Evolutionary conservation across 306 rosid genomes (phyloP), one percentile per base, ranked within the genome.

Genomic region (Prinsepia uniflora): DNA sequence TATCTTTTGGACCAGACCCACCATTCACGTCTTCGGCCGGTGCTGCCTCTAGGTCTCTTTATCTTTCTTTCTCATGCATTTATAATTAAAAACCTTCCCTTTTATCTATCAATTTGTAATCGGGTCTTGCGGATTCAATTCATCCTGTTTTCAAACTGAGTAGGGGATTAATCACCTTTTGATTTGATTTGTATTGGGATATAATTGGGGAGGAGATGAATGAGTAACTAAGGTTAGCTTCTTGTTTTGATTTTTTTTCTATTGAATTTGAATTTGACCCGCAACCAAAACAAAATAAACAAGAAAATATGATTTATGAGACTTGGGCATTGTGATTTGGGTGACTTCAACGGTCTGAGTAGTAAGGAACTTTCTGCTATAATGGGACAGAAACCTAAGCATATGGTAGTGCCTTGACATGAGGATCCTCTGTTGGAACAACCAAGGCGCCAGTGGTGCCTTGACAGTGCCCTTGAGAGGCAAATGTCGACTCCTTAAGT

Each of bases 1-100:
- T 8, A 86, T 94, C 52, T 90, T 92, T 7, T 94, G 97, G 98
- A 89, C 88, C 71, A 72, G 95, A 78, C 98, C 98, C 67, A 90
- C 90, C 77, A 65, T 90, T 84, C 95, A 86, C 44, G 98, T 94
- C 76, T 89, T 86, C 64, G 97, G 92, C 4, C 84, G 81, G 64
- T 71, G 83, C 12, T 84, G 78, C 85, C 63, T 89, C 55, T 97
- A 90, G 97, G 98, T 88, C 48, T 70, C 44, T 78, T 66, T n/a
- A n/a, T n/a, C n/a, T n/a, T n/a, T n/a, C 63, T 5, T 8, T 30
- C 57, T 63, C 48, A n/a, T 8, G 4, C 47, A 47, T 17, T 18
- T n/a, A 30, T 41, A 8, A 17, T 41, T 24, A 7, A 58, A 58
- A 58, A 22, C 45, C 65, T 2, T 47, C 15, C 14, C 8, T 47